Evolutionary conservation across 2,329 filamentous ascomycete species (phyloP).

Genomic region (Venturia aucupariae): DNA sequence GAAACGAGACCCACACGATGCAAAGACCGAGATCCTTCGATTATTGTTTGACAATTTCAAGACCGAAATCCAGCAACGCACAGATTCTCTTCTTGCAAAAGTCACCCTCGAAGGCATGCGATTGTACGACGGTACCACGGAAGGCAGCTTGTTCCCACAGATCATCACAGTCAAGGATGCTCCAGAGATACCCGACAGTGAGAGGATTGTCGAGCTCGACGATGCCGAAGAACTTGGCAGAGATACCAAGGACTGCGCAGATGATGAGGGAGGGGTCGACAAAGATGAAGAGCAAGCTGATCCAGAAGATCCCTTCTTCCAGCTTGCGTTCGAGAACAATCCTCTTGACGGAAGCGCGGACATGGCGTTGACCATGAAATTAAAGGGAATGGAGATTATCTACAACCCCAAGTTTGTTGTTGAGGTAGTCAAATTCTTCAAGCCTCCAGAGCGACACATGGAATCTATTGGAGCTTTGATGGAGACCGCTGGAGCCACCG

Average conservation of each 20-base stretch:
- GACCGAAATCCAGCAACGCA: conserved; percentile 79
- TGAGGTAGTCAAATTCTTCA: conserved; percentile 89
- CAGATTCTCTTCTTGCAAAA: conserved; percentile 82
- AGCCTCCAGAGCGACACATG: conserved; percentile 94
- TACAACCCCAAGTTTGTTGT: conserved; percentile 94
- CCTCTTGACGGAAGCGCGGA: conserved; percentile 89
- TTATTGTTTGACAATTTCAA: conserved; percentile 92
- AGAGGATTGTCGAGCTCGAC: conserved; percentile 39
- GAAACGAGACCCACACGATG: conserved; percentile 72
- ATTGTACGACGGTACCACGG: conserved; percentile 91
- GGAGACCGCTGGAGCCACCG: conserved; percentile 90
- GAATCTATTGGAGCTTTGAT: conserved; percentile 94
- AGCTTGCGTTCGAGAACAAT: conserved; percentile 87
- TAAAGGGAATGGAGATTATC: conserved; percentile 93
- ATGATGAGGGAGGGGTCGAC: conserved; percentile 38
- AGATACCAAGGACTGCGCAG: conserved; percentile 37
- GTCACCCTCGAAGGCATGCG: conserved; percentile 86
- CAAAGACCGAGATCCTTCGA: conserved; percentile 71
- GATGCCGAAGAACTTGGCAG: conserved; percentile 39
- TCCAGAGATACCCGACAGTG: conserved; percentile 45
- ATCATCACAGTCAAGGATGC: conserved; percentile 94
- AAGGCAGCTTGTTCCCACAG: conserved; percentile 83
- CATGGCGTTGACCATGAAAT: conserved; percentile 76
- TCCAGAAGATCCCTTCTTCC: conserved; percentile 68
- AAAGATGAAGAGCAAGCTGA: conserved; percentile 40